These are phyloP conservation scores for Priceomyces fermenticarens DNA, from an alignment of 805 yeast genomes.

Conservation along the genomic window DNA sequence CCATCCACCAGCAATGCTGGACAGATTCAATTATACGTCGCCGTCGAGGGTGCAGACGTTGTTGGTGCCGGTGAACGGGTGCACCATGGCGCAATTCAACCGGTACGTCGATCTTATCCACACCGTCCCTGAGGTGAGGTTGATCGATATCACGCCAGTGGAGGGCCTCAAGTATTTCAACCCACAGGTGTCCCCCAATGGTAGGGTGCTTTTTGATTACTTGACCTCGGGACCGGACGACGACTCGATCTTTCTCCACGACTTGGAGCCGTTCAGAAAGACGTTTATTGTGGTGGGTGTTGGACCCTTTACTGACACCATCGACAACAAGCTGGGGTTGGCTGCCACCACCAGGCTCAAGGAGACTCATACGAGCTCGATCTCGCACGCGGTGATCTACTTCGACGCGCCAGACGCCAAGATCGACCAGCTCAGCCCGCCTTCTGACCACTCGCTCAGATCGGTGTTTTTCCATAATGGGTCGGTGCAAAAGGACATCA, in stretches of 20 bases:
- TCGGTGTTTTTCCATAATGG: constrained; percentile 22
- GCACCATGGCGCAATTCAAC: constrained; percentile 41
- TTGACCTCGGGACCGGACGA: constrained; percentile 44
- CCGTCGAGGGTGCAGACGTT: constrained; percentile 68
- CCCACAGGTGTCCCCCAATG: constrained; percentile 83
- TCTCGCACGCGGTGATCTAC: constrained; percentile 52
- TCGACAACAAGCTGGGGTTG: constrained; percentile 9
- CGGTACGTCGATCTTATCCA: constrained; percentile 43
- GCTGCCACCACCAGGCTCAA: constrained; percentile 28
- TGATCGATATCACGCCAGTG: constrained; percentile 73
- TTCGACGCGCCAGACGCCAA: constrained; percentile 44
- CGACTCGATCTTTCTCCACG: constrained; percentile 69
- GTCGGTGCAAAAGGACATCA: constrained; percentile 21
- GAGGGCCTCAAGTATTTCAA: constrained; percentile 51
- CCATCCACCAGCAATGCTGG: constrained; percentile 19
- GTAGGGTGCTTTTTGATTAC: constrained; percentile 63
- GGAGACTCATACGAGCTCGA: constrained; percentile 47
- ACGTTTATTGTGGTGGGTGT: constrained; percentile 58
- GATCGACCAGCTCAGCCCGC: constrained; percentile 10
- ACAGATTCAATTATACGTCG: constrained; percentile 48
- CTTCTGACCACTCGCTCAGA: constrained; percentile 14
- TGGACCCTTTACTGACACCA: constrained; percentile 22
- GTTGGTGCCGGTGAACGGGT: constrained; percentile 62
- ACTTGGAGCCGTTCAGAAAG: constrained; percentile 86
- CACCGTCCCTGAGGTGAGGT: constrained; percentile 54